Evolutionary conservation across 306 rosid species (phyloP), one percentile per base, ranked within the genome.

Genomic region (Lupinus albus): DNA sequence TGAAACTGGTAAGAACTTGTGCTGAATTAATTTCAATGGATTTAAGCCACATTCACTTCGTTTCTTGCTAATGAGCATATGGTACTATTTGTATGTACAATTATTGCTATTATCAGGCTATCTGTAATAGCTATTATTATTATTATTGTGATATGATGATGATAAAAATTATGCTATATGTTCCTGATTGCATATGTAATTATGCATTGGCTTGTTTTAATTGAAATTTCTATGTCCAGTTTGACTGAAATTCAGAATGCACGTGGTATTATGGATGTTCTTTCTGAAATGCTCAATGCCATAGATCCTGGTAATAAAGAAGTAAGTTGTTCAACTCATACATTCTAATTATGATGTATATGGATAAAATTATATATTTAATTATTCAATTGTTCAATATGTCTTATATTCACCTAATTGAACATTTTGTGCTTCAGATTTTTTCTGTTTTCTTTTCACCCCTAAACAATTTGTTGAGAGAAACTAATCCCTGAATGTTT

Each of bases 211-310:
- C 70, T 76, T 68, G 20, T 18, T 85, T 69, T 39, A 44, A 75
- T 72, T 47, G 54, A 57, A 66, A 10, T 54, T 68, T 78, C 35
- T 75, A n/a, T 80, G 69, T 36, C 54, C 82, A 94, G 99, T 73
- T 69, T 90, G 85, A 62, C 92, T 3, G 99, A 94, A 90, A 82
- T 94, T 79, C 99, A 94, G 84, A 94, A 94, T 82, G 97, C 96
- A 62, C 86, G 92, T 49, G 97, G 97, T 55, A 87, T 94, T 68
- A 83, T 90, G 97, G 99, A 94, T 73, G 97, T 94, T 70, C 92
- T 94, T 67, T 61, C 92, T 6, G 99, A 94, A 78, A 94, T 94
- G 97, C 91, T 90, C 36, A 94, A 18, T 82, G 99, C 95, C 32
- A 7, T 90, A 56, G 96, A 90, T 76, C 97, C 96, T 69, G 84